Base-by-base conservation (phyloP, 352 stramenopile species). In the Elongisporangium senticosum region DNA sequence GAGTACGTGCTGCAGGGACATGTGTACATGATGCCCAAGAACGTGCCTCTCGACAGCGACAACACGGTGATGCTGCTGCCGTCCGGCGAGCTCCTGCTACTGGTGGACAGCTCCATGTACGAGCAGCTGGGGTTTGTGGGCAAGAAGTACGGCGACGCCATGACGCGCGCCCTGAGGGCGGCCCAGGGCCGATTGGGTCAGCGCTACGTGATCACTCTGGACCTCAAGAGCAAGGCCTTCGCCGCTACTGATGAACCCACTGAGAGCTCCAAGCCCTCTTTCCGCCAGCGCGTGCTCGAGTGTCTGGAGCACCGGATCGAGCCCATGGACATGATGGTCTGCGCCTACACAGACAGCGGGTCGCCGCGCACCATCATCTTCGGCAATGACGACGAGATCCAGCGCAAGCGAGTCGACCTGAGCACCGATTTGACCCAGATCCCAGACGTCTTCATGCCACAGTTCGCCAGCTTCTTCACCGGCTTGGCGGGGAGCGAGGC, bases 11-110 rank as follows among this genome's bases (percentile, higher is more conserved):
- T 54, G 14, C 58, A 77, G 21, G 74, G 74, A 7, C 22, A 68
- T 0, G 71, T 89, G 37, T 89, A 78, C 62, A 92, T 92, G 77
- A 69, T 91, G 49, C 67, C 81, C 61, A 93, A 90, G 74, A 90
- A 90, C 64, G 67, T 77, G 54, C 69, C 85, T 21, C 55, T 83
- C n/a, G 85, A 95, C 47, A 71, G 69, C 6, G 59, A 56, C 24
- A 81, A 85, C 61, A 84, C 83, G 54, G 75, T 79, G 17, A 79
- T 85, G 72, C 62, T 95, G 59, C 63, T 89, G 43, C 78, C 74
- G 5, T 73, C 67, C 3, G 85, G 81, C 7, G 74, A 95, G 58
- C 71, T 95, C 13, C 56, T 91, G 51, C 60, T 95, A 49, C 65
- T 90, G 14, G 69, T 95, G 22, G 78, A 87, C 55, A 54, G 64